Conservation (phyloP, 768 basidiomycete genomes). For the Rhodotorula babjevae region DNA sequence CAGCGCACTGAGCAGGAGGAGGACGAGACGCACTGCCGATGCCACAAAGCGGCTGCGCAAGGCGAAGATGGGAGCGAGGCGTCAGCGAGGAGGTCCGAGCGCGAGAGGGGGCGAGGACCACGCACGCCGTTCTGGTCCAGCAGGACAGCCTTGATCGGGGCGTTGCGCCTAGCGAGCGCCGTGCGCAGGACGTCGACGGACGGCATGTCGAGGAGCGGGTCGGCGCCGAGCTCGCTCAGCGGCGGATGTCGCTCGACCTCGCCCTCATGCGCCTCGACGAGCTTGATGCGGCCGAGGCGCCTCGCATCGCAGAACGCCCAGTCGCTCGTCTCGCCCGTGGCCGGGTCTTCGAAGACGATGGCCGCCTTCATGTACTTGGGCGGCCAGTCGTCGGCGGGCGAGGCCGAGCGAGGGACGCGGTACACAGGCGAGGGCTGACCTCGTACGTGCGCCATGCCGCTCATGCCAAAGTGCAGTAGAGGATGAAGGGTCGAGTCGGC, state of each 20-base stretch:
- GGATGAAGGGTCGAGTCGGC: slow-evolving; percentile 13
- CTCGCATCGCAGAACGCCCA: slow-evolving; percentile 43
- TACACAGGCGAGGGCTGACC: slow-evolving; percentile 33
- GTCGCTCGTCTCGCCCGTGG: slow-evolving; percentile 9
- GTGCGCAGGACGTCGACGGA: slow-evolving; percentile 19
- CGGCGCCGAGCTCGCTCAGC: slow-evolving; percentile 37
- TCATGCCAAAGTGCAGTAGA: slow-evolving; percentile 42
- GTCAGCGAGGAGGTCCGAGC: too few species aligned
- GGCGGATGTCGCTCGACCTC: slow-evolving; percentile 31
- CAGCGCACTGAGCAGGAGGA: not conserved
- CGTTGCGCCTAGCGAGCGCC: slow-evolving; percentile 23
- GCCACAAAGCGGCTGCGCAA: slow-evolving; percentile 14
- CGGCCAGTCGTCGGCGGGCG: slow-evolving; percentile 35
- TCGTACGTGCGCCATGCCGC: slow-evolving; percentile 25
- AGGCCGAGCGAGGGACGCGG: slow-evolving; percentile 31
- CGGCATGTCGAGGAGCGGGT: slow-evolving; percentile 41
- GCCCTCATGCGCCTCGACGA: slow-evolving; percentile 25
- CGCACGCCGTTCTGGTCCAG: slow-evolving; percentile 43
- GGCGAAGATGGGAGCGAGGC: too few species aligned
- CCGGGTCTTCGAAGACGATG: slow-evolving; percentile 18
- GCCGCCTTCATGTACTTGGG: slow-evolving; percentile 39
- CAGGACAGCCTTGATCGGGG: slow-evolving; percentile 44
- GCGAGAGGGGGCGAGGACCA: too few species aligned
- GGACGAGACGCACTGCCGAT: slow-evolving; percentile 20
- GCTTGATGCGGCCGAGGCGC: slow-evolving; percentile 39